A percentile compares a stretch with the other conserved stretches of the same genome.
Evolutionary conservation across 78 protist genomes (phyloP).

Genomic region (Cavenderia fasciculata): DNA sequence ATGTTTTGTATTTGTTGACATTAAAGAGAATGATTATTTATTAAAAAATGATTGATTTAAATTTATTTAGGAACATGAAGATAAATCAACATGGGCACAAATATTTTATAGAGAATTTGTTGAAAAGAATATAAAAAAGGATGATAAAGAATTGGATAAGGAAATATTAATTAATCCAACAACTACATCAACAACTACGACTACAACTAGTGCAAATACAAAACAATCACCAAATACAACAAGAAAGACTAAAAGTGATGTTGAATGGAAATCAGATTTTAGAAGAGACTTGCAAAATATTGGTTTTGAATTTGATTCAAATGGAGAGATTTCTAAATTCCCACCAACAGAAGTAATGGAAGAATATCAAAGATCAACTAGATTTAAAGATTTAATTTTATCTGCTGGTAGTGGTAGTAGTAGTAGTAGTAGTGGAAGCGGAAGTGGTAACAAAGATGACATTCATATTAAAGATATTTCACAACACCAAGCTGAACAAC

Average conservation of each 20-base stretch:
- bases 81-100: constrained; percentile 64
- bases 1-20: background rate
- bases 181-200: background rate
- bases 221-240: background rate
- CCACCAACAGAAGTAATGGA: constrained; percentile 79
- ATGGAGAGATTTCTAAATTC: constrained; percentile 55
- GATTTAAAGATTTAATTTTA: constrained; percentile 50
- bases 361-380: constrained; percentile 32
- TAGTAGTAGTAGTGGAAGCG: background rate
- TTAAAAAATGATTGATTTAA: background rate
- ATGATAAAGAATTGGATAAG: background rate
- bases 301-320: constrained; percentile 62
- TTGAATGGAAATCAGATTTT: constrained; percentile 44
- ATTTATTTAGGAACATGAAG: constrained; percentile 36
- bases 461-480: background rate
- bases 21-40: background rate
- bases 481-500: background rate
- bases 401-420: background rate
- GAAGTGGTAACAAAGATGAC: background rate
- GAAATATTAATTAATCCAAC: background rate
- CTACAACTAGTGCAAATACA: background rate
- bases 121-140: background rate
- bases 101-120: constrained; percentile 60
- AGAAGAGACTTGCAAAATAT: constrained; percentile 53
- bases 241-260: constrained; percentile 11